phyloP scores from a whole-genome alignment of 768 basidiomycete genomes.

The Tulasnella calospora region DNA sequence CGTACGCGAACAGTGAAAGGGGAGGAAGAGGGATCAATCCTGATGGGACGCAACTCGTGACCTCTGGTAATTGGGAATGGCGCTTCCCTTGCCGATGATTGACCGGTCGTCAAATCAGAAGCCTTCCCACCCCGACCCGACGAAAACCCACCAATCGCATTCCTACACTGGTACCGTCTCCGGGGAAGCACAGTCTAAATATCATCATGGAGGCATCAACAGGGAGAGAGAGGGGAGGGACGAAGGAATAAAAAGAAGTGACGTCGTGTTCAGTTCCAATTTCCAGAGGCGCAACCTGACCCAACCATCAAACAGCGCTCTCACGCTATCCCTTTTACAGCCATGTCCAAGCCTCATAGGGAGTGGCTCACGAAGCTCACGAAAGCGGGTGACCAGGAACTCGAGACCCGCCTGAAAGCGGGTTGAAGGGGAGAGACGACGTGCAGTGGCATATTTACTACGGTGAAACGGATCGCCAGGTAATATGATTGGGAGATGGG shows the following conservation, averaged over 20 bases:
- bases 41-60: not conserved
- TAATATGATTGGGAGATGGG: not conserved
- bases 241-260: not conserved
- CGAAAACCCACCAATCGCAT: not conserved
- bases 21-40: not conserved
- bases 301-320: not conserved
- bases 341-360: not conserved
- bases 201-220: not conserved
- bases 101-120: slow-evolving; percentile 11
- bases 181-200: not conserved
- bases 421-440: too few relatives aligned
- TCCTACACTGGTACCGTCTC: not conserved
- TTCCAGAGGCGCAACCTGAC: not conserved
- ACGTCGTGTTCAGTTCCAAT: not conserved
- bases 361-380: not conserved
- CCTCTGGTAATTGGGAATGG: not conserved
- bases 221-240: not conserved
- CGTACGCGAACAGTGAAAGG: not conserved
- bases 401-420: not conserved
- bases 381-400: too few relatives aligned
- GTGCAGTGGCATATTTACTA: not conserved
- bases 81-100: not conserved
- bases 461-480: not conserved
- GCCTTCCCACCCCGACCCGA: not conserved
- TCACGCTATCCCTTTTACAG: not conserved